Evolutionary conservation across 495 filamentous ascomycete genomes (phyloP).

Genomic region (Trichoderma reesei): DNA sequence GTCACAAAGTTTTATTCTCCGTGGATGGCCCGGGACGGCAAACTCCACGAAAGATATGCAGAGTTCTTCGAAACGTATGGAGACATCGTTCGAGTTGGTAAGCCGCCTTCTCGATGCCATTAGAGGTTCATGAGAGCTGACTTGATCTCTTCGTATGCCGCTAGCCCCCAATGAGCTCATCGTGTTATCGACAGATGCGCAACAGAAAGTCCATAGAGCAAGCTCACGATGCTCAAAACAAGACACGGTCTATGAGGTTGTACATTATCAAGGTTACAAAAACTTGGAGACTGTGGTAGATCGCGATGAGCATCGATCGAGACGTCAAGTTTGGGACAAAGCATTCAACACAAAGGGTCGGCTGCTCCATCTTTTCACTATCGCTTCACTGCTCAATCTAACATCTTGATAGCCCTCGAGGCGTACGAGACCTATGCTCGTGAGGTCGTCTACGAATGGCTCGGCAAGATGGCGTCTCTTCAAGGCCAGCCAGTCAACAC

Average conservation of each 20-base stretch:
- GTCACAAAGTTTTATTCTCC: constrained; percentile 28
- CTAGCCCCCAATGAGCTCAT: constrained; percentile 18
- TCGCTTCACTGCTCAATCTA: not conserved
- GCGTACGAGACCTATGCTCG: constrained; percentile 63
- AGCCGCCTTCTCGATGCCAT: not conserved
- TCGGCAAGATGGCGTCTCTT: constrained; percentile 11
- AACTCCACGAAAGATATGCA: constrained; percentile 26
- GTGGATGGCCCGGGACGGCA: constrained; percentile 18
- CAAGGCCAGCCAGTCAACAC: constrained; percentile 14
- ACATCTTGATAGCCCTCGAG: constrained; percentile 44
- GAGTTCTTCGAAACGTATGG: constrained; percentile 29
- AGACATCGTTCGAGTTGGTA: constrained; percentile 23
- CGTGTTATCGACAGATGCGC: constrained; percentile 12
- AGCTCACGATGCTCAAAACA: constrained; percentile 13
- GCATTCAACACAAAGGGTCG: constrained; percentile 16
- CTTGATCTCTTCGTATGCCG: not conserved
- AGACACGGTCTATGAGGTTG: constrained; percentile 13
- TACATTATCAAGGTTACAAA: constrained; percentile 14
- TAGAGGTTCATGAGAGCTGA: not conserved
- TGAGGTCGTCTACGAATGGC: constrained; percentile 62
- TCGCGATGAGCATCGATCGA: constrained; percentile 16
- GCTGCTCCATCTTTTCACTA: not conserved
- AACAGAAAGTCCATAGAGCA: constrained; percentile 14
- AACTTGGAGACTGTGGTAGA: constrained; percentile 21
- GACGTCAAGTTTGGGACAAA: constrained; percentile 18